Conservation (phyloP, 306 rosid genomes). For the Trifolium subterraneum region DNA sequence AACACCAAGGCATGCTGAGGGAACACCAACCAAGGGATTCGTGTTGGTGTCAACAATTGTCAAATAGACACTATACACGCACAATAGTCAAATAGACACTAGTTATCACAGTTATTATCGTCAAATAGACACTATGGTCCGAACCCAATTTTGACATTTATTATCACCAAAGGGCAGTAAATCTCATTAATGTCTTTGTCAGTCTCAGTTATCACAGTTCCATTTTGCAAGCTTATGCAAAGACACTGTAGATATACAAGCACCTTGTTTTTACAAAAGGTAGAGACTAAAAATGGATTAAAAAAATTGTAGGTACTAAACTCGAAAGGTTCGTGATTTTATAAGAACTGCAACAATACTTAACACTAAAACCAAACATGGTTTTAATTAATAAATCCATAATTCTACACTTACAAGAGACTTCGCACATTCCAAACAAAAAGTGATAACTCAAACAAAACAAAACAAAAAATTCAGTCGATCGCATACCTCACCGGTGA, state of each 20-base stretch:
- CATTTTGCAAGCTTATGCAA: not conserved
- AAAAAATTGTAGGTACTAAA: not conserved
- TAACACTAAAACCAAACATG: not conserved
- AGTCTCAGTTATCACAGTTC: not conserved
- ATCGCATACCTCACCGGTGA: constrained; percentile 55
- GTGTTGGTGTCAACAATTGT: constrained; percentile 87
- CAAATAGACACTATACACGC: constrained; percentile 87
- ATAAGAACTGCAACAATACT: not conserved
- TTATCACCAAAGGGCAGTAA: no score
- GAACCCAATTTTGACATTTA: no score
- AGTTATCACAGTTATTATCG: no score
- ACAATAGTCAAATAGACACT: constrained; percentile 47
- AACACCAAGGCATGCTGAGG: constrained; percentile 66
- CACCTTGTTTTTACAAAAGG: not conserved
- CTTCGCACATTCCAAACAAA: constrained; percentile 21
- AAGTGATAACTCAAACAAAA: not conserved
- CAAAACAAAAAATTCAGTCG: not conserved
- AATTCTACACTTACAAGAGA: not conserved
- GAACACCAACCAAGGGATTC: constrained; percentile 37
- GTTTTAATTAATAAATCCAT: not conserved
- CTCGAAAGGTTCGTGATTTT: not conserved
- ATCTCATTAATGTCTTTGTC: no score
- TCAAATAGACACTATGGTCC: no score
- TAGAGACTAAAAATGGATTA: not conserved
- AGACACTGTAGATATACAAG: not conserved